Evolutionary conservation across 306 rosid genomes (phyloP), one percentile per base, ranked within the genome.

Genomic region (Prunus davidiana): DNA sequence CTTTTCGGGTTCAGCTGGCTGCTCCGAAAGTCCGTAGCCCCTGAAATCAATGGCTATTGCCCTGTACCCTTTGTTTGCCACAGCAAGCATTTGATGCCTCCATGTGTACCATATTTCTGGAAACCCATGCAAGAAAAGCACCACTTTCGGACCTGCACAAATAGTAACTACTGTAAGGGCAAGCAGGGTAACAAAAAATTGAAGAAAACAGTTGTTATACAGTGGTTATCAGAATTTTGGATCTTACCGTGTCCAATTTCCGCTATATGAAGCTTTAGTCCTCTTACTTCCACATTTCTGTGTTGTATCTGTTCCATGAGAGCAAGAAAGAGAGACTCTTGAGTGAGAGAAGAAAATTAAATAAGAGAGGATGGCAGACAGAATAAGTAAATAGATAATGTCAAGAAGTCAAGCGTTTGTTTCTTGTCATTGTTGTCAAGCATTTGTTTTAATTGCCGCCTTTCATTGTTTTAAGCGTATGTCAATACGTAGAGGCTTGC

Each of bases 101-200:
- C 96, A 87, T 65, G 93, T 83, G 43, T 91, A 88, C 93, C 93
- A 91, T 34, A 91, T 91, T 76, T 88, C 91, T 45, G 96, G 96
- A 56, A 91, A 91, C 52, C 93, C 93, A 75, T 87, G 96, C 49
- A 90, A 62, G 86, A 90, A 88, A 13, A 90, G 24, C 81, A 87
- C 96, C 57, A 79, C 86, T 80, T 90, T 87, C 2, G 83, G 62
- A 14, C 96, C 93, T 85, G 81, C 63, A 71, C 19, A n/a, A 1
- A 3, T 24, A 28, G 27, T 2, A 1, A 3, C 2, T 51, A 3
- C 5, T 6, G n/a, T 18, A 15, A 14, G 8, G 2, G 57, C 19
- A 51, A 51, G 8, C 8, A 11, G 22, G 0, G 57, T 16, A 51
- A 51, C 8, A 18, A 51, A 52, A 52, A 3, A 3, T 15, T 52